Conservation (phyloP, 495 filamentous ascomycete species). For the Jackrogersella minutella region DNA sequence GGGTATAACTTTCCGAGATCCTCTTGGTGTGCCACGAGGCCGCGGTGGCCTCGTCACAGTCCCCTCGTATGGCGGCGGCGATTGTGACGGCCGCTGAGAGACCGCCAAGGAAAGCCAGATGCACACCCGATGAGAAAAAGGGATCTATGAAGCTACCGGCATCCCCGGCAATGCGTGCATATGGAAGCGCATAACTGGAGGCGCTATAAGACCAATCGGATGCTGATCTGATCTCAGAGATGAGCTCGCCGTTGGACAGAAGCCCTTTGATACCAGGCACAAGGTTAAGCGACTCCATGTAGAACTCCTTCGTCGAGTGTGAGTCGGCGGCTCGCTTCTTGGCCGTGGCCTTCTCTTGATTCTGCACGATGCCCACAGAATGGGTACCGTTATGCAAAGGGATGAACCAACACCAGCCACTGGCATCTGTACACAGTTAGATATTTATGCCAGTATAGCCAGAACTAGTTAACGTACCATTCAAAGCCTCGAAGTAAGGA, state of each 20-base stretch:
- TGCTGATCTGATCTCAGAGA: conserved; percentile 47
- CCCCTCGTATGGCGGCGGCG: conserved; percentile 44
- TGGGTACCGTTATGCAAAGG: conserved; percentile 54
- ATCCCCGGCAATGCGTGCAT: conserved; percentile 54
- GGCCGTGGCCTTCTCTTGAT: conserved; percentile 43
- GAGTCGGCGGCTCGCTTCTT: conserved; percentile 45
- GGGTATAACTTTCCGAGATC: conserved; percentile 56
- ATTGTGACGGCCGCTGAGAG: conserved; percentile 56
- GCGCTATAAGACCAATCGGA: conserved; percentile 57
- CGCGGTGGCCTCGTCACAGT: conserved; percentile 51
- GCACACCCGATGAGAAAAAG: conserved; percentile 58
- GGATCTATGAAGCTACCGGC: conserved; percentile 57
- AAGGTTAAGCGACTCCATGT: conserved; percentile 48
- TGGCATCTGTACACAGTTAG: conserved; percentile 42
- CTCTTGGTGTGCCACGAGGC: conserved; percentile 58
- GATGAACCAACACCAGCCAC: conserved; percentile 57
- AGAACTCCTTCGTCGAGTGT: conserved; percentile 49
- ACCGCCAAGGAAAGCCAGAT: conserved; percentile 55
- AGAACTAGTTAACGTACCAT: conserved; percentile 29
- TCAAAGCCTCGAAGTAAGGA: conserved; percentile 54
- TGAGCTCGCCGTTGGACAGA: conserved; percentile 41
- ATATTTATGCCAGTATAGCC: neutral
- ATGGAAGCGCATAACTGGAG: conserved; percentile 44
- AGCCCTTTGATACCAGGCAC: conserved; percentile 38
- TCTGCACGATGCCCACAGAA: conserved; percentile 53